Conservation (phyloP, 257 asterid species). For the Petunia axillaris region DNA sequence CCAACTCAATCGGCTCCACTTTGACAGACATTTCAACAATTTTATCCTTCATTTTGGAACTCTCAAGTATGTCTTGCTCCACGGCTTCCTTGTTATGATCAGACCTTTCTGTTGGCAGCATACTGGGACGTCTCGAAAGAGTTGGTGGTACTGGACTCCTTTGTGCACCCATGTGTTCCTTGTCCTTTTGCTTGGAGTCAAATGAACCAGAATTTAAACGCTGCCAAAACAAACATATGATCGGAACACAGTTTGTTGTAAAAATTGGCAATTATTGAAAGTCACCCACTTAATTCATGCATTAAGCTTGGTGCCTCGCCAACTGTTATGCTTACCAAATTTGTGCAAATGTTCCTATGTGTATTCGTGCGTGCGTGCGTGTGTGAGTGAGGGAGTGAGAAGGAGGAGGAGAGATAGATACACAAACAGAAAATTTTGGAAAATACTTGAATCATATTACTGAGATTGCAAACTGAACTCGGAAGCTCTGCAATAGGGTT, state of each 20-base stretch:
- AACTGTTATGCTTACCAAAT: neutral
- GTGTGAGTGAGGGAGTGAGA: neutral
- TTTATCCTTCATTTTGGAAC: neutral
- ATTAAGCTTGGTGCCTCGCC: neutral
- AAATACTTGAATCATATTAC: too few relatives aligned
- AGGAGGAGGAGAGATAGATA: neutral
- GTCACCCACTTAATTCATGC: neutral
- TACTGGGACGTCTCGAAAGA: too few relatives aligned
- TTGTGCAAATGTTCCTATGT: neutral
- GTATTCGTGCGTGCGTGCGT: neutral
- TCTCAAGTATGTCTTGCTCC: neutral
- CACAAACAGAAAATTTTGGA: neutral
- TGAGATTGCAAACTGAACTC: conserved; percentile 77
- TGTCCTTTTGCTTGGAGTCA: neutral
- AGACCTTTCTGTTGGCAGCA: too few relatives aligned
- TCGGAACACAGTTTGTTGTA: neutral
- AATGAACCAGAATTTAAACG: neutral
- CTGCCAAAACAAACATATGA: neutral
- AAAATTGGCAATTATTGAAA: neutral
- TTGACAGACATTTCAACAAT: neutral
- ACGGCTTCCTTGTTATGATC: too few relatives aligned
- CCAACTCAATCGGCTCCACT: too few relatives aligned
- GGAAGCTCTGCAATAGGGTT: conserved; percentile 88
- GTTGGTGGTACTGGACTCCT: too few relatives aligned
- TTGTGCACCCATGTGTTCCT: too few relatives aligned